Percentiles rank a stretch among this genome's conserved stretches.
Conservation (phyloP, 1,139 yeast genomes). For the Kodamaea derodonti region DNA sequence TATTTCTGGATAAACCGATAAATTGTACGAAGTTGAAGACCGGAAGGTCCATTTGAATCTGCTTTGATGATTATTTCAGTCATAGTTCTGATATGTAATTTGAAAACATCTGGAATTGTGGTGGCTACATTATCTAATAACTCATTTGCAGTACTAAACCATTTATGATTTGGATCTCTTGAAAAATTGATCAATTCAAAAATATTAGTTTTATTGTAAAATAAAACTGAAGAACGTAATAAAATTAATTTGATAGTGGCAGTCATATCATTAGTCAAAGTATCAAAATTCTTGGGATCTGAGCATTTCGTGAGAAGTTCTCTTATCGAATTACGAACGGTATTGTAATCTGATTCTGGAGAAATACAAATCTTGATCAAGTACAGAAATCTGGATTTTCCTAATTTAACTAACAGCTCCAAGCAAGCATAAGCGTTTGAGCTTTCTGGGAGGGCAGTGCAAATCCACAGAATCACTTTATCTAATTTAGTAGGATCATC, state of each 20-base stretch:
- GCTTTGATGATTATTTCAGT: slow-evolving; percentile 33
- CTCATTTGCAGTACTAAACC: slow-evolving; percentile 41
- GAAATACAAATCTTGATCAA: slow-evolving; percentile 53
- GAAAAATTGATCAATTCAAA: slow-evolving; percentile 49
- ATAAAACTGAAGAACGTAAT: slow-evolving; percentile 57
- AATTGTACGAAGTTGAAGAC: slow-evolving; percentile 47
- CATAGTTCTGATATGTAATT: slow-evolving; percentile 53
- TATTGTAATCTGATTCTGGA: slow-evolving; percentile 56
- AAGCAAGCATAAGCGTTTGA: slow-evolving; percentile 46
- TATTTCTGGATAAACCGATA: slow-evolving; percentile 53
- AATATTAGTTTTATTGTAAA: slow-evolving; percentile 66
- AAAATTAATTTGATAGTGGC: slow-evolving; percentile 52
- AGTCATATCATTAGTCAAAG: slow-evolving; percentile 48
- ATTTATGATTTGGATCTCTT: slow-evolving; percentile 28
- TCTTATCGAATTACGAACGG: slow-evolving; percentile 56
- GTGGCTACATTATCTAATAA: slow-evolving; percentile 59
- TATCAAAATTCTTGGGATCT: slow-evolving; percentile 48
- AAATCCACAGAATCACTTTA: slow-evolving; percentile 63
- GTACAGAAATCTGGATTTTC: slow-evolving; percentile 55
- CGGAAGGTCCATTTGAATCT: slow-evolving; percentile 1
- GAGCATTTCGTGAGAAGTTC: slow-evolving; percentile 55
- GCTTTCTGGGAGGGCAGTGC: slow-evolving; percentile 53
- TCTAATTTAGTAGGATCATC: slow-evolving; percentile 36
- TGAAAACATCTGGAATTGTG: slow-evolving; percentile 62
- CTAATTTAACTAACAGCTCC: slow-evolving; percentile 47